Percentiles rank a stretch among this genome's conserved stretches.
Conservation (phyloP, 345 rosid genomes). For the Reutealis trisperma region DNA sequence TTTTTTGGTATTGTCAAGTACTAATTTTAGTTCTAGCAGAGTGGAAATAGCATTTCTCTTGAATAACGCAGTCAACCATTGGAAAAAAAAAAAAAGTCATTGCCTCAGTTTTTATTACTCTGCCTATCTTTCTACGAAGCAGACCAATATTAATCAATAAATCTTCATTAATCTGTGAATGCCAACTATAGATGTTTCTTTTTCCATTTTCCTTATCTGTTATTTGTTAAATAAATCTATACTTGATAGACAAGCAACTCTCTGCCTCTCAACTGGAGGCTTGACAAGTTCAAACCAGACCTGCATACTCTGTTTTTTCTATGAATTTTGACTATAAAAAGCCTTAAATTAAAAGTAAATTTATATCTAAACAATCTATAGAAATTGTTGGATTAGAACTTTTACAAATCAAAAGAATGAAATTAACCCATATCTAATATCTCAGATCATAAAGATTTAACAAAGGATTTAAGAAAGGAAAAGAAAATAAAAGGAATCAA, state of each 20-base stretch:
- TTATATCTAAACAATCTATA: too few relatives aligned
- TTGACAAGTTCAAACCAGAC: not conserved
- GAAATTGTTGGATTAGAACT: not conserved
- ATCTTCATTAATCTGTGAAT: not conserved
- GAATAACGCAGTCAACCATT: not conserved
- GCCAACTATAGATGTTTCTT: not conserved
- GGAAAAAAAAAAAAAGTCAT: too few relatives aligned
- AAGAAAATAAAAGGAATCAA: too few relatives aligned
- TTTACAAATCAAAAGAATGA: not conserved
- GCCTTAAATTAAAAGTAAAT: too few relatives aligned
- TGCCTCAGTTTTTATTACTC: not conserved
- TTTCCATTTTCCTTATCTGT: not conserved
- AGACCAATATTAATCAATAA: not conserved
- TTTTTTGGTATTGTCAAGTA: not conserved
- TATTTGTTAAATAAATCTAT: too few relatives aligned
- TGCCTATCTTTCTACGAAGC: not conserved
- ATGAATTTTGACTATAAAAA: not conserved
- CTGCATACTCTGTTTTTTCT: not conserved
- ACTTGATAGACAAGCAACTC: too few relatives aligned
- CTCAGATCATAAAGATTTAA: not conserved
- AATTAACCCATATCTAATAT: not conserved
- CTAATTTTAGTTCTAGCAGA: not conserved
- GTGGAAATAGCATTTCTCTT: not conserved
- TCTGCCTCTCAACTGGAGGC: not conserved
- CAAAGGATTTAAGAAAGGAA: too few relatives aligned